Percentiles rank a stretch among this genome's conserved stretches.
Evolutionary conservation across 768 basidiomycete genomes (phyloP).

Genomic region (Peribolospora baueri): DNA sequence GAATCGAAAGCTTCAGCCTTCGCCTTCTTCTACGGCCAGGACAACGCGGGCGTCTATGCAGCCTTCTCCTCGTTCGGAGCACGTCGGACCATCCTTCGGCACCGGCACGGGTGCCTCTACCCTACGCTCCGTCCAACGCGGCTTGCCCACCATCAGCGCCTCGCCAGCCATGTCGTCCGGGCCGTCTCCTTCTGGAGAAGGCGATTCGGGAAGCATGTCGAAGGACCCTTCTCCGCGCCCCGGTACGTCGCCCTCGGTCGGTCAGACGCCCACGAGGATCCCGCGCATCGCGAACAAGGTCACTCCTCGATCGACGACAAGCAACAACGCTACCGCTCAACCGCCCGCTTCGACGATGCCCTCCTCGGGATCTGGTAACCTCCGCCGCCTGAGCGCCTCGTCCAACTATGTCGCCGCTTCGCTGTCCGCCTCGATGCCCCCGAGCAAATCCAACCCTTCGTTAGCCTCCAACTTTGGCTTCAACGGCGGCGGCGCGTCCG

Average conservation of each 20-base stretch:
- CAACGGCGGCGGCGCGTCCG: constrained; percentile 1
- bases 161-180: background rate
- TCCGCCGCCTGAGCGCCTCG: background rate
- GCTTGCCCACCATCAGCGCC: background rate
- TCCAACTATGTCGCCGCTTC: background rate
- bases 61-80: too few species aligned
- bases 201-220: too few species aligned
- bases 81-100: background rate
- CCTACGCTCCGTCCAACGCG: background rate
- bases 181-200: background rate
- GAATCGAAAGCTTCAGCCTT: constrained; percentile 44
- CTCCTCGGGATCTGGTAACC: background rate
- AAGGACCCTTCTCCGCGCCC: background rate
- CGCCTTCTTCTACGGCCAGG: constrained; percentile 22
- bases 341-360: background rate
- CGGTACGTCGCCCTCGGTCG: constrained; percentile 16
- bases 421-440: background rate
- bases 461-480: constrained; percentile 4
- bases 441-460: background rate
- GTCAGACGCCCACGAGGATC: constrained; percentile 80
- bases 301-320: background rate
- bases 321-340: background rate
- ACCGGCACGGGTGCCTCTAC: constrained; percentile 14
- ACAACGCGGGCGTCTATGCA: background rate
- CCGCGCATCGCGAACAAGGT: constrained; percentile 38